Base-by-base conservation (phyloP, 352 stramenopile species). In the Globisporangium polare region DNA sequence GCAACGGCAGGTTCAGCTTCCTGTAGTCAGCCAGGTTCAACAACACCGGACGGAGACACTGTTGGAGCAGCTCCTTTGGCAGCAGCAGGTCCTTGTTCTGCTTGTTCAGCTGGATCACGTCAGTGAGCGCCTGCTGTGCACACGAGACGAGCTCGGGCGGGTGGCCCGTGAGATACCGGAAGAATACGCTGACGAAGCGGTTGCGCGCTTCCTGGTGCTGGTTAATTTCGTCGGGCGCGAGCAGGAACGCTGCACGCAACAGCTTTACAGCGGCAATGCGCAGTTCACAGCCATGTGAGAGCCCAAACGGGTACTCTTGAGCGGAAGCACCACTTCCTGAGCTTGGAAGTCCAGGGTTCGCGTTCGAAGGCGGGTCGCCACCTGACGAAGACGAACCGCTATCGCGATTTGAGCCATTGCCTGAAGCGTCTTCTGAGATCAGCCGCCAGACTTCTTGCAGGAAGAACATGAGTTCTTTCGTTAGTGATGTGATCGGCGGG, bases 11-110 rank as follows among this genome's bases (percentile, higher is more conserved):
- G 42, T 97, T 98, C n/a, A 99, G 83, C 61, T 98, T 98, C 22
- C 94, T 90, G 63, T 98, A 97, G 64, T 99, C 96, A 43, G 95
- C 83, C 27, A 99, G 63, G 72, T 99, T 98, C 13, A 98, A 72
- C 57, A 99, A 74, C 52, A 99, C 96, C 1, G 97, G 97, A 2
- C 92, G 75, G 33, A 99, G 88, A 63, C 95, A 98, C 42, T 96
- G 93, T 80, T 99, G 95, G 45, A 99, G 80, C 50, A 98, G 68
- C 56, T 99, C 96, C 67, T 98, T 99, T 22, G 94, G 88, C 31
- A 98, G 66, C 65, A 87, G 81, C 24, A 92, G 78, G 65, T 96
- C 84, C 43, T 95, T 93, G 61, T 95, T 83, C 52, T 86, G 72
- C 69, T 93, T 94, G 73, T 95, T 95, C 57, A 95, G 63, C 35